Base-by-base conservation (phyloP, 306 rosid species). In the Pyrus communis region DNA sequence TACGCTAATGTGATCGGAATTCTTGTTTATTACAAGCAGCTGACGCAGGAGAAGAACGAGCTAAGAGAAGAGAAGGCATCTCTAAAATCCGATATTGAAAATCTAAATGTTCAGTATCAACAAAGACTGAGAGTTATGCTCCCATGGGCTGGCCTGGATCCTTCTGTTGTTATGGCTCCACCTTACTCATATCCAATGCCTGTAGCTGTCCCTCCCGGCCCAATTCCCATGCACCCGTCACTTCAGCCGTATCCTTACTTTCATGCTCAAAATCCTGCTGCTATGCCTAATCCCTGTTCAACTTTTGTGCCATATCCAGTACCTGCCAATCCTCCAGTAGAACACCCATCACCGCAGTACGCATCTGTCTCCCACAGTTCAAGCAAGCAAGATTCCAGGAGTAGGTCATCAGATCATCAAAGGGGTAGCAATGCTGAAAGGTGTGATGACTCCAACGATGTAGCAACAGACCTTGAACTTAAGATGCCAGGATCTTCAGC, bases 401-500 rank as follows among this genome's bases (percentile, higher is more conserved):
- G 88, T 75, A 88, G 84, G 85, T 89, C 89, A 7, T 80, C 85
- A 0, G 81, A 82, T 86, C 85, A 77, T 77, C 87, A 77, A 52
- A 88, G 82, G 77, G 70, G 80, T 25, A 23, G 79, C 73, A 81
- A 82, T 71, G 89, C 67, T 0, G 91, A 89, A 79, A 87, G 85
- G 70, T 86, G 92, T 74, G 81, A 86, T 0, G 87, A 77, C 31
- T 88, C 96, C 59, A 87, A 77, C 0, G 97, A 91, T 59, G 98
- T 94, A 54, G 97, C 95, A 57, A 94, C 98, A 4, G 95, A 90
- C 61, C 98, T 94, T 73, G 96, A 87, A 80, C 93, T 94, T 69
- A 94, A 94, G 95, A 89, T 88, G 92, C 98, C 98, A 23, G 98
- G 98, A 65, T 89, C 96, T 57, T 90, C 97, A 28, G 74, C 87